A percentile compares a stretch with the other conserved stretches of the same genome.
Conservation (phyloP, 495 filamentous ascomycete species). For the Penicillium chermesinum region DNA sequence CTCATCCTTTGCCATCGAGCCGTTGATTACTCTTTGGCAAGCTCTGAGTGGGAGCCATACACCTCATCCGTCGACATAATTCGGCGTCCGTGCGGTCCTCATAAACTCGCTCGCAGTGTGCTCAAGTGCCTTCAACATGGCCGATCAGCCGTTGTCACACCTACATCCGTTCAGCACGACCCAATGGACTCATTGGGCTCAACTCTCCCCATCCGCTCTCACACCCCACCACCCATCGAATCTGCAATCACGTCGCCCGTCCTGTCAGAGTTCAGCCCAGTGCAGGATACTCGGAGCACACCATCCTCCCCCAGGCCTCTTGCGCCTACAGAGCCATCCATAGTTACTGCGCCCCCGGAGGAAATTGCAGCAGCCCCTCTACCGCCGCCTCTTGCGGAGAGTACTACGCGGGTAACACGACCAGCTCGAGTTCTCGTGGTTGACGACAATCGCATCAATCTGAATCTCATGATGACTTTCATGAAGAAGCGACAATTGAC, state of each 20-base stretch:
- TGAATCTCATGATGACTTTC: slow-evolving; percentile 60
- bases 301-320: neutral
- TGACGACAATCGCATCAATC: slow-evolving; percentile 73
- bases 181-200: slow-evolving; percentile 8
- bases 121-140: slow-evolving; percentile 27
- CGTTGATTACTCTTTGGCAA: slow-evolving; percentile 26
- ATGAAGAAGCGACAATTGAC: slow-evolving; percentile 47
- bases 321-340: slow-evolving; percentile 9
- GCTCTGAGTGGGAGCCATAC: slow-evolving; percentile 28
- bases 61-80: slow-evolving; percentile 40
- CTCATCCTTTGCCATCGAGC: slow-evolving; percentile 35
- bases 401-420: neutral
- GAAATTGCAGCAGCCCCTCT: slow-evolving; percentile 9
- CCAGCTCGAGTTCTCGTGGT: slow-evolving; percentile 54
- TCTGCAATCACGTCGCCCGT: neutral
- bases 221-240: slow-evolving; percentile 5
- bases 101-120: slow-evolving; percentile 57
- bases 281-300: neutral
- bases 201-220: slow-evolving; percentile 6
- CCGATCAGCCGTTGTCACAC: slow-evolving; percentile 12
- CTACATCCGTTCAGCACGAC: slow-evolving; percentile 6
- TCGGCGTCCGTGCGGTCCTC: slow-evolving; percentile 55
- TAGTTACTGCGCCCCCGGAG: slow-evolving; percentile 5
- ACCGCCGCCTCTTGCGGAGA: slow-evolving; percentile 5
- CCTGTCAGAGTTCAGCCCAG: neutral